Conservation (phyloP, 805 yeast genomes). For the Nakazawaea siamensis region DNA sequence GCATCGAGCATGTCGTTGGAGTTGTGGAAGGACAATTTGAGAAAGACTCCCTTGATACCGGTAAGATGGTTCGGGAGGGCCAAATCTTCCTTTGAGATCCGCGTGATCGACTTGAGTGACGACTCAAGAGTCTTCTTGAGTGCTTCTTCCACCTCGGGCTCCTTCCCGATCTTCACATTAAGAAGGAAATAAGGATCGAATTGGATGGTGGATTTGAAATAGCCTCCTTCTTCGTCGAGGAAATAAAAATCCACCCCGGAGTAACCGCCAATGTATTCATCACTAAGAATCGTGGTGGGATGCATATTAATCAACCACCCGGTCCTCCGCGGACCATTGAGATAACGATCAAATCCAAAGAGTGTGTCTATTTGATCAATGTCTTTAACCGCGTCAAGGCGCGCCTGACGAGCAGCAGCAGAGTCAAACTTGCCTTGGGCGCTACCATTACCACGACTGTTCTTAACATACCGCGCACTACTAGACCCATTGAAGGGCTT, state of each 20-base stretch:
- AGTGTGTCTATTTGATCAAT: conserved; percentile 64
- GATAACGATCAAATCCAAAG: conserved; percentile 85
- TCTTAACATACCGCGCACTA: conserved; percentile 46
- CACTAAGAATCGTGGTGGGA: conserved; percentile 61
- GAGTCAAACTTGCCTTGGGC: not conserved
- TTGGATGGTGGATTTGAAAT: conserved; percentile 76
- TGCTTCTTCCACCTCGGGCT: conserved; percentile 80
- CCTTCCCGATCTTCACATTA: conserved; percentile 50
- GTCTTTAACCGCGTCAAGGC: conserved; percentile 45
- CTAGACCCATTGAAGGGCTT: conserved; percentile 35
- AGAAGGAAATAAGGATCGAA: conserved; percentile 85
- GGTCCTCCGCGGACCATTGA: conserved; percentile 56
- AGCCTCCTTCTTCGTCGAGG: conserved; percentile 93
- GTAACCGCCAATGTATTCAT: conserved; percentile 53
- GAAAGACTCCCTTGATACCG: conserved; percentile 58
- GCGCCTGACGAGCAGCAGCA: conserved; percentile 24
- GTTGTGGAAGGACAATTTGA: conserved; percentile 69
- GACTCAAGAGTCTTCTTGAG: conserved; percentile 60
- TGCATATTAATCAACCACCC: conserved; percentile 98
- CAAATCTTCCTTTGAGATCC: conserved; percentile 71
- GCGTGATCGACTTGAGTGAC: conserved; percentile 44
- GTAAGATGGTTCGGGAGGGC: conserved; percentile 77
- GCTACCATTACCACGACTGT: conserved; percentile 11
- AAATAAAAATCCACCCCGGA: conserved; percentile 94
- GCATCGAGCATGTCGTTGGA: conserved; percentile 68